Evolutionary conservation across 371 early-diverging fungal species (phyloP), one percentile per base, ranked within the genome.

Genomic region (Phascolomyces articulosus): DNA sequence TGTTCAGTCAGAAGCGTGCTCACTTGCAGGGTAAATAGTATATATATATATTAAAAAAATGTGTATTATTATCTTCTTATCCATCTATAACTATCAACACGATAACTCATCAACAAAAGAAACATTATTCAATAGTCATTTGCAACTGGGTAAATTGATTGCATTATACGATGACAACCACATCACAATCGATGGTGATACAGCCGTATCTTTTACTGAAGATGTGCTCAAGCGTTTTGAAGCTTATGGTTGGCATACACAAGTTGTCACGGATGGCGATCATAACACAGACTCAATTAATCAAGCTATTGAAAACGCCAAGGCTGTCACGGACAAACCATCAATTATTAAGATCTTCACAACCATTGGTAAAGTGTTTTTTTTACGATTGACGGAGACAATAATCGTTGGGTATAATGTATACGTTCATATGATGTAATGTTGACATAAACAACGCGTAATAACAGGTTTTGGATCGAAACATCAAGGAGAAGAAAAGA

Each of bases 141-240:
- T 96, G 73, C 77, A 94, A 72, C 85, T 99, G 26, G 95, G 95
- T 63, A 97, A 96, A 67, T 78, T 99, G 63, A 93, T 96, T 62
- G 90, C 89, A 16, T 82, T 99, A 41, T 99, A 99, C 77, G 99
- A 99, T 79, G 93, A 92, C 70, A 99, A 99, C 85, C 87, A 95
- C 65, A 92, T 97, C 74, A 89, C 94, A 48, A 99, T 99, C 71
- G 99, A 99, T 84, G 95, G 96, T 62, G 88, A 91, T 49, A 95
- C 93, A 49, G 83, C 82, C 29, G 77, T 98, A 29, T 90, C 94
- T 8, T 96, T 97, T 79, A 94, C 98, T 51, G 99, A 99, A 75
- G 92, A 99, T 80, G 96, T 96, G 49, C 66, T 74, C 40, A 84
- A 88, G 80, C 93, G 98, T 67, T 98, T 91, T 74, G 91, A 93